These are phyloP conservation scores for Jacaranda mimosifolia DNA, from an alignment of 257 asterid genomes.

Conservation along the genomic window DNA sequence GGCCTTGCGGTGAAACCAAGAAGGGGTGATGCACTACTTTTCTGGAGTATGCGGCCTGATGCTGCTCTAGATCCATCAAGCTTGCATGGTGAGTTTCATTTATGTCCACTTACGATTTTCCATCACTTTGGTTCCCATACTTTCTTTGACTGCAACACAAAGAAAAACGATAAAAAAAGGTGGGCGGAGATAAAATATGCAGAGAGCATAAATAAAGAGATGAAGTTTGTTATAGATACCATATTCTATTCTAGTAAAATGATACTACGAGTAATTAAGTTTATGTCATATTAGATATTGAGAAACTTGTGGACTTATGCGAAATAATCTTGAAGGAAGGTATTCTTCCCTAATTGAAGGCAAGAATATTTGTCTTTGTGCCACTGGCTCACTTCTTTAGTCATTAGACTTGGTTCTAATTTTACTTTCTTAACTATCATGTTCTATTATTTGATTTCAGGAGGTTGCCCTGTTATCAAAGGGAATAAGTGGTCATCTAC, in stretches of 20 bases:
- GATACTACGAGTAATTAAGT: conserved; percentile 2
- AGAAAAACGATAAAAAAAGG: conserved; percentile 10
- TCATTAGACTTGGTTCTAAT: conserved; percentile 14
- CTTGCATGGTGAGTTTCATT: conserved; percentile 74
- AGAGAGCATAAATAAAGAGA: not conserved
- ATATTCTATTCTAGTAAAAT: not conserved
- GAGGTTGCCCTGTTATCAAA: conserved; percentile 70
- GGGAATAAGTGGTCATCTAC: conserved; percentile 73
- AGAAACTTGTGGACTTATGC: not conserved
- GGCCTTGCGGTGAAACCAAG: conserved; percentile 84
- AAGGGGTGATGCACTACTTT: conserved; percentile 85
- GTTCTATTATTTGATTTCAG: conserved; percentile 43
- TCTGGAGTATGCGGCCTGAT: conserved; percentile 96
- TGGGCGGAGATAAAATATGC: not conserved
- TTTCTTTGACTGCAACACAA: not conserved
- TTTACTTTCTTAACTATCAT: conserved; percentile 2
- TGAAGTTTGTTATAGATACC: not conserved
- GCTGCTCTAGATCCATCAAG: conserved; percentile 82
- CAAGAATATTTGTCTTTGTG: not conserved
- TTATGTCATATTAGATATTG: conserved; percentile 5
- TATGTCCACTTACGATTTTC: conserved; percentile 8
- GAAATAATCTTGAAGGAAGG: conserved; percentile 17
- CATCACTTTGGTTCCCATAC: not conserved
- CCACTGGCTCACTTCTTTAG: not conserved
- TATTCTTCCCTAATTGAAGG: not conserved